A percentile compares a stretch with the other conserved stretches of the same genome.
Evolutionary conservation across 164 flowering plant genomes (phyloP).

Genomic region (Vitis labrusca): DNA sequence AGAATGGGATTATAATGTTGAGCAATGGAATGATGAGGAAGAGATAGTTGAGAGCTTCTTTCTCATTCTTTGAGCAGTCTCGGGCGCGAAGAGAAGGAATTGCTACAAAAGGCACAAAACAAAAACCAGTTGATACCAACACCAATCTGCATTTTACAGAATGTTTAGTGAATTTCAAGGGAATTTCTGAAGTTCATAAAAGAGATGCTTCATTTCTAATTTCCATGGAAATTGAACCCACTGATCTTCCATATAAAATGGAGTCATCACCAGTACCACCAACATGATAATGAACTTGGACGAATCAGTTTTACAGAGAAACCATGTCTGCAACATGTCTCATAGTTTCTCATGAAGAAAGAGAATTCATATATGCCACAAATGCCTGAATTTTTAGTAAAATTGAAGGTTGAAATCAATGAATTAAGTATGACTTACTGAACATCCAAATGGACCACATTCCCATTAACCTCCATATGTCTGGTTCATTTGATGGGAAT

Average conservation of each 20-base stretch:
- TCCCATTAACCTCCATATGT: constrained; percentile 97
- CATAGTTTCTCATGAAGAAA: no score
- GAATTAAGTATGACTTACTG: constrained; percentile 57
- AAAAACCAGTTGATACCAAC: not conserved
- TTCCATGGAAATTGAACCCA: not conserved
- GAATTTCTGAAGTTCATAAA: not conserved
- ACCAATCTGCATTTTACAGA: not conserved
- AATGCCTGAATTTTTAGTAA: not conserved
- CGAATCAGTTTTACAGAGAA: not conserved
- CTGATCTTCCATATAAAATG: not conserved
- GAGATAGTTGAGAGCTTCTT: constrained; percentile 95
- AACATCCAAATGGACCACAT: constrained; percentile 99
- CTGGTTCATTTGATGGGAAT: constrained; percentile 93
- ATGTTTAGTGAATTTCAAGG: no score
- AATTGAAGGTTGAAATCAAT: not conserved
- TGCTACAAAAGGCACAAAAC: constrained; percentile 41
- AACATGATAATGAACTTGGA: not conserved
- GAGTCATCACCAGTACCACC: not conserved
- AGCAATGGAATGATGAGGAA: constrained; percentile 82
- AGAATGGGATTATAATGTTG: constrained; percentile 86
- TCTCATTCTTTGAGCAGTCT: constrained; percentile 95
- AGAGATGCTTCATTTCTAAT: not conserved
- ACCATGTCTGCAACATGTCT: no score
- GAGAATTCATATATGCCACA: not conserved
- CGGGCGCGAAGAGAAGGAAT: constrained; percentile 98